These are phyloP conservation scores for Penicillium sclerotigenum DNA, from an alignment of 2,329 filamentous ascomycete species.

Conservation along the genomic window DNA sequence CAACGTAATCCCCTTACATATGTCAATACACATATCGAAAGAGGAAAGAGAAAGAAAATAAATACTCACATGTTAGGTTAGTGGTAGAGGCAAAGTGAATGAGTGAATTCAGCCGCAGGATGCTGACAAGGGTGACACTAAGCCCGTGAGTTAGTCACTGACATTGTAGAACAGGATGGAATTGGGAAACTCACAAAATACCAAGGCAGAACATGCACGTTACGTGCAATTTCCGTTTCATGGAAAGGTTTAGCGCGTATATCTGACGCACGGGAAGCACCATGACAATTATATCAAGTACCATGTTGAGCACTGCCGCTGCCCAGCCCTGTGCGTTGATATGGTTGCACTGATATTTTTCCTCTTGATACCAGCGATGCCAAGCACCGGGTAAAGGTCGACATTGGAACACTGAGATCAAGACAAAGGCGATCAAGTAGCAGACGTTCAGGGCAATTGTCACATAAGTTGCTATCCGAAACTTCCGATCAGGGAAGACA, in stretches of 20 bases:
- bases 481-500: constrained; percentile 40
- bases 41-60: too few species aligned
- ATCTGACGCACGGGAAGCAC: constrained; percentile 29
- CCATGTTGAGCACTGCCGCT: constrained; percentile 33
- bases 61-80: constrained; percentile 39
- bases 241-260: constrained; percentile 26
- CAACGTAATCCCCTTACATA: constrained; percentile 30
- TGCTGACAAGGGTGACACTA: constrained; percentile 47
- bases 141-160: not conserved
- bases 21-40: not conserved
- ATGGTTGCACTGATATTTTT: constrained; percentile 34
- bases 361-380: constrained; percentile 41
- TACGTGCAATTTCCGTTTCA: constrained; percentile 31
- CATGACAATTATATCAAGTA: constrained; percentile 32
- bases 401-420: constrained; percentile 41
- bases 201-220: constrained; percentile 40
- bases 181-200: constrained; percentile 31
- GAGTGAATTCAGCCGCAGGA: constrained; percentile 45
- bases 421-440: constrained; percentile 32
- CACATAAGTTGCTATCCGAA: constrained; percentile 31
- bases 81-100: constrained; percentile 42
- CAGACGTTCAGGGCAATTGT: constrained; percentile 31
- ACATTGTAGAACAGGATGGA: not conserved
- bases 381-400: constrained; percentile 39
- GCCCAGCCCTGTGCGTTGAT: constrained; percentile 40